A percentile compares a stretch with the other conserved stretches of the same genome.
Evolutionary conservation across 305 asterid species (phyloP).

Genomic region (Petunia hybrid): DNA sequence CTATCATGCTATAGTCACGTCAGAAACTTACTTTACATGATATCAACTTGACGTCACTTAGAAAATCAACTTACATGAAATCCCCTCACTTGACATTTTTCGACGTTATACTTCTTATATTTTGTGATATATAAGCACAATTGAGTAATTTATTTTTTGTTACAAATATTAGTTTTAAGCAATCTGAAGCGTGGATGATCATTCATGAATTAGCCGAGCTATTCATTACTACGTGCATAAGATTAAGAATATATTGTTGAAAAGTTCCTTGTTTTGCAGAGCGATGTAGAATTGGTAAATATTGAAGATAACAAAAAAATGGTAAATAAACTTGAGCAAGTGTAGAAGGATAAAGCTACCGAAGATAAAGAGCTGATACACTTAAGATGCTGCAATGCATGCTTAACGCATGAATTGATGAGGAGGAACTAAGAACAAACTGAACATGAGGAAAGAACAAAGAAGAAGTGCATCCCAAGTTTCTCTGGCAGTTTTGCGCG

Average conservation of each 20-base stretch:
- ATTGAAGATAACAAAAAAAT: constrained; percentile 42
- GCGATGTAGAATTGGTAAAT: constrained; percentile 36
- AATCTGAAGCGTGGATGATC: not conserved
- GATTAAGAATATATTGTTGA: not conserved
- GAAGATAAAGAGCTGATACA: constrained; percentile 51
- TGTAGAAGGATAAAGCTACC: constrained; percentile 42
- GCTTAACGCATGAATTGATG: constrained; percentile 55
- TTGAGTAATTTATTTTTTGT: not conserved
- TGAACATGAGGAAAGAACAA: not conserved
- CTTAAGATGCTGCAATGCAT: constrained; percentile 63
- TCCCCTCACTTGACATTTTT: not conserved
- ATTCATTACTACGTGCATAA: not conserved
- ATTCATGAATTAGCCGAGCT: not conserved
- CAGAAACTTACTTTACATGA: not conserved
- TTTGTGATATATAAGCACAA: not conserved
- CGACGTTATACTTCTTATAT: not conserved
- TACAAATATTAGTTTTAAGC: not conserved
- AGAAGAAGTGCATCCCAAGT: too few relatives aligned
- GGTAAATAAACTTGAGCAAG: constrained; percentile 41
- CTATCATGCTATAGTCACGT: not conserved
- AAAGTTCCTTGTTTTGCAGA: constrained; percentile 42
- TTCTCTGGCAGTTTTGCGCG: too few relatives aligned
- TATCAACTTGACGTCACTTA: not conserved
- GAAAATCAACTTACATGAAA: not conserved
- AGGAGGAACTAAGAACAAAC: constrained; percentile 48